phyloP scores from a whole-genome alignment of 352 stramenopile genomes.

The Stephanocyclus meneghinianus region DNA sequence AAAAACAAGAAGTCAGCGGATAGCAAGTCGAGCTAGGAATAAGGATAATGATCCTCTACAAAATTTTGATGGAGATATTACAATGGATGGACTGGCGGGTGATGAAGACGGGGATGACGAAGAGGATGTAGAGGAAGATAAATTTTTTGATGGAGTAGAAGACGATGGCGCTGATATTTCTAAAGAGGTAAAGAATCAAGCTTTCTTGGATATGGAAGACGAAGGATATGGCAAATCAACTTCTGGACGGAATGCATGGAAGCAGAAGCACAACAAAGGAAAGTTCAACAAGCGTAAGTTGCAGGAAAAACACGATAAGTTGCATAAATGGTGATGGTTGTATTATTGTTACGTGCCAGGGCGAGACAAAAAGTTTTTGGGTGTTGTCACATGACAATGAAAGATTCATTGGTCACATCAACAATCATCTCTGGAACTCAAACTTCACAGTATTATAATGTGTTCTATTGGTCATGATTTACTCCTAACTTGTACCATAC shows the following conservation, averaged over 20 bases:
- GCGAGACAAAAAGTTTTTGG: neutral
- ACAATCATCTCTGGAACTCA: no score
- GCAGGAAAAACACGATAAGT: constrained; percentile 43
- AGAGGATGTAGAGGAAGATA: constrained; percentile 59
- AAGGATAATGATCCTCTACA: constrained; percentile 96
- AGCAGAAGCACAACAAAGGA: constrained; percentile 87
- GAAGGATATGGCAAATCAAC: constrained; percentile 90
- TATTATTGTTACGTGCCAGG: neutral
- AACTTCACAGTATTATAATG: no score
- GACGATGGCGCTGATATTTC: constrained; percentile 60
- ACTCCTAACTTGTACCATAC: no score
- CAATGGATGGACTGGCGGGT: constrained; percentile 59
- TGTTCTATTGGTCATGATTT: no score
- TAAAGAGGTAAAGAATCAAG: constrained; percentile 66
- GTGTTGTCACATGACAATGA: no score
- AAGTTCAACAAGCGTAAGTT: constrained; percentile 82
- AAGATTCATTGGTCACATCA: no score
- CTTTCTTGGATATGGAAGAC: constrained; percentile 84
- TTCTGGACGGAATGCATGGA: constrained; percentile 92
- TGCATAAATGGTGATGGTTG: constrained; percentile 52
- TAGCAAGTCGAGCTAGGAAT: constrained; percentile 55
- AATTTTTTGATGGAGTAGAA: constrained; percentile 69
- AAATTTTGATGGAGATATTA: constrained; percentile 87
- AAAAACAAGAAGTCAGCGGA: constrained; percentile 49
- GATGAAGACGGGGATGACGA: constrained; percentile 63